phyloP scores from a whole-genome alignment of 1,284 basidiomycete species.

The Apiotrichum akiyoshidainum region DNA sequence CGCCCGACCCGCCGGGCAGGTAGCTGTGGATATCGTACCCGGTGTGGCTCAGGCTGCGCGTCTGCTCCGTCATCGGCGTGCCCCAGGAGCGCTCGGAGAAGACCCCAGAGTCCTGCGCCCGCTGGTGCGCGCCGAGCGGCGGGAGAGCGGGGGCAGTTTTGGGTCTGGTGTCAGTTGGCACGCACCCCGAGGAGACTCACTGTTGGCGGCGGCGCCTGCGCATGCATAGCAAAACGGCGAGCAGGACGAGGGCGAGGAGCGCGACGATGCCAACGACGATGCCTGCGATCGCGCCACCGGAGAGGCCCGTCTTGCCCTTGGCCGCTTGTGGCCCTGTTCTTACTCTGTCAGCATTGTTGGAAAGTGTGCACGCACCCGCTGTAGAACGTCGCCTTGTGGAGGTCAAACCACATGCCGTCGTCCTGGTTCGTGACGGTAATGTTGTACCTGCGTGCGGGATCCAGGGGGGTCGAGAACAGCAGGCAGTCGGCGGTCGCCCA shows the following conservation, averaged over 20 bases:
- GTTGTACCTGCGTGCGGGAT: not conserved
- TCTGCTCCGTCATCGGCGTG: no score
- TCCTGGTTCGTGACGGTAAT: not conserved
- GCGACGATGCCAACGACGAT: constrained; percentile 1
- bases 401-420: not conserved
- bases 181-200: no score
- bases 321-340: not conserved
- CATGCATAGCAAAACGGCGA: not conserved
- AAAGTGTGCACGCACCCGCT: not conserved
- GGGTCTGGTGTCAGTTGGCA: no score
- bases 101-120: no score
- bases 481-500: not conserved
- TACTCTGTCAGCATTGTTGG: not conserved
- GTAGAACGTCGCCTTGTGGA: constrained; percentile 1
- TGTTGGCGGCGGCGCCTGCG: not conserved
- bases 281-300: constrained; percentile 1
- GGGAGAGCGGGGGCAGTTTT: no score
- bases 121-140: no score
- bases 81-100: no score
- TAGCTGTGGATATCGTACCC: no score
- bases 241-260: not conserved
- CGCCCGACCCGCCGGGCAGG: no score
- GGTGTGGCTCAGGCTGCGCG: no score
- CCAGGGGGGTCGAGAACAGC: not conserved
- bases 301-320: not conserved